Evolutionary conservation across 805 yeast species (phyloP), one percentile per base, ranked within the genome.

Genomic region (Blastobotrys robertii): DNA sequence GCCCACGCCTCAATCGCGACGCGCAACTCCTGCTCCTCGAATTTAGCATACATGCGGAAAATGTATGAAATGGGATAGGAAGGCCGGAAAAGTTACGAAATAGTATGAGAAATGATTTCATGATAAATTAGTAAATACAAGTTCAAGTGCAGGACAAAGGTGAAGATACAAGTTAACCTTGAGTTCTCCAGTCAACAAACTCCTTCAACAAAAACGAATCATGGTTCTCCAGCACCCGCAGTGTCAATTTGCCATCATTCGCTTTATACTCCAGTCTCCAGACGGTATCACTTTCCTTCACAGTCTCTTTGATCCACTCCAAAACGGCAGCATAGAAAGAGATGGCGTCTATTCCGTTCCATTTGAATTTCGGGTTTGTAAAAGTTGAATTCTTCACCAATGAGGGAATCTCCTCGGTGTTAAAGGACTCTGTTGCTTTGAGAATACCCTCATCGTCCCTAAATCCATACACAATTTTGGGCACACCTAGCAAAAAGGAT

Each of bases 321-420:
- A 85, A 66, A 13, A 81, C 72, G 0, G 92, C 87, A 2, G 90
- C 90, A 60, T 85, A 84, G 77, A 94, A 92, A 53, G 80, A 84
- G 40, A 90, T 67, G 7, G 90, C 79, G 43, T 79, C 85, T 61
- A 79, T 74, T 50, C 94, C 90, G 54, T 77, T 77, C 60, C 84
- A 76, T 38, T 46, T 45, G n/a, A 41, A 36, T 13, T 44, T 28
- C 11, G 38, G 32, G 8, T 43, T 42, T 1, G 56, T 46, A 11
- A 44, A 44, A 14, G 42, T 38, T 31, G 56, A 48, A 14, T 47
- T 40, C 37, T 48, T 53, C 34, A 60, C 50, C 35, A 60, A 8
- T 1, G 46, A 31, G 1, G 98, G 97, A 16, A 90, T 70, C 50
- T 84, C 83, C 31, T 81, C 87, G 0, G 94, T 81, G 41, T 74